Base-by-base conservation (phyloP, 2,329 filamentous ascomycete species). In the Zasmidium cellare region DNA sequence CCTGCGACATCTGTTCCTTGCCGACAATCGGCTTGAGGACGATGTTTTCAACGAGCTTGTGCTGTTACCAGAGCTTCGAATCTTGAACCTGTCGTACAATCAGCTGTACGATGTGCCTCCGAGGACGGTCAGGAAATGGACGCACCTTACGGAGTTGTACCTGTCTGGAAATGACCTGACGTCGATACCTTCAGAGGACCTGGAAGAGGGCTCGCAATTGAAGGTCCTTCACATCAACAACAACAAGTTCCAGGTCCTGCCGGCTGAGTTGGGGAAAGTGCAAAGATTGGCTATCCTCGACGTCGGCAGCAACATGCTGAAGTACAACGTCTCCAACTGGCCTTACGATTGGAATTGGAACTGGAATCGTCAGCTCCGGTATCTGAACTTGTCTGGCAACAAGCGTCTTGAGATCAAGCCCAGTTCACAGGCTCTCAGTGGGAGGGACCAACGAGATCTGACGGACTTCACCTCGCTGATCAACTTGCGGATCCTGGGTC, bases 261-360 rank as follows among this genome's bases (percentile, higher is more conserved):
- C 94, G 1, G 94, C 94, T 9, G 94, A 99, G 72, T 87, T 99
- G 50, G 96, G 92, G 60, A 91, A 96, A 73, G 91, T 96, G 46
- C 90, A 92, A 76, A 94, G 94, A 74, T 83, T 99, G 23, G 88
- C 92, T 3, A 89, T 97, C 51, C 81, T 99, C 51, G 94, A 99
- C 75, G 96, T 96, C 62, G 93, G 92, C 60, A 97, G 90, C 80
- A 99, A 99, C 71, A 87, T 85, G 20, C 80, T 99, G 57, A 99
- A 97, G 75, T 99, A 99, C 82, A 99, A 99, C 72, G 96, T 99
- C 49, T 94, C 92, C 25, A 99, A 99, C 70, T 96, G 96, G 82
- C 94, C 93, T 0, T 99, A 99, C 72, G 94, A 99, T 72, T 99
- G 94, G 94, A 99, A 99, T 69, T 99, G 94, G 94, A 97, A 97